phyloP scores from a whole-genome alignment of 352 stramenopile species.

The Globisporangium iwayamae region DNA sequence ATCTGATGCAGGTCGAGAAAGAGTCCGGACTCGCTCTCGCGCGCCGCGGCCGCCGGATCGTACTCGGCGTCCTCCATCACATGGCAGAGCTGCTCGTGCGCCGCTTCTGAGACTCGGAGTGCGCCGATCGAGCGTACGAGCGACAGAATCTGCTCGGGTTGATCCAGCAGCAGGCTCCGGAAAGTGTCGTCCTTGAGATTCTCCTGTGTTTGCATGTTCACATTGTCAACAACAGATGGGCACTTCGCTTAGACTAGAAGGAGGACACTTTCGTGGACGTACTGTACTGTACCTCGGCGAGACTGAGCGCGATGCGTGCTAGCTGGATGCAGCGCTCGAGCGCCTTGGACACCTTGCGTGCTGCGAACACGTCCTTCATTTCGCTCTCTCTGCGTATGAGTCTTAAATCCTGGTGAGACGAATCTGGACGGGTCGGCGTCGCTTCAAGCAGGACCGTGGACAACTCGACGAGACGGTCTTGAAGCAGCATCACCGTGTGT shows the following conservation, averaged over 20 bases:
- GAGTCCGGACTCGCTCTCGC: slow-evolving; percentile 58
- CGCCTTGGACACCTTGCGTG: slow-evolving; percentile 47
- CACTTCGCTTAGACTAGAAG: not conserved
- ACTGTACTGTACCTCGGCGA: slow-evolving; percentile 20
- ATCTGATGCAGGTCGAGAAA: slow-evolving; percentile 55
- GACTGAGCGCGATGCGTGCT: slow-evolving; percentile 24
- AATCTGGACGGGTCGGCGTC: not conserved
- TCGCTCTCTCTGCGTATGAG: not conserved
- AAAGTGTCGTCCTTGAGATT: slow-evolving; percentile 44
- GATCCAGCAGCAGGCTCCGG: slow-evolving; percentile 38
- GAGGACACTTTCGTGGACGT: not conserved
- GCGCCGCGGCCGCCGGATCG: slow-evolving; percentile 42
- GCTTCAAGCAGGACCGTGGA: not conserved
- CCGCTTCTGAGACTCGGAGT: slow-evolving; percentile 28
- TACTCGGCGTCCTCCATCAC: slow-evolving; percentile 54
- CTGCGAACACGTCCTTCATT: slow-evolving; percentile 56
- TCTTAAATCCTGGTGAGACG: not conserved
- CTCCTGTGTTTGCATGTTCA: slow-evolving; percentile 7
- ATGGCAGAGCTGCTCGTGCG: slow-evolving; percentile 41
- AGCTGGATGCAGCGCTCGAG: slow-evolving; percentile 48
- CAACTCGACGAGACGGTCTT: not conserved
- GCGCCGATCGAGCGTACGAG: slow-evolving; percentile 21
- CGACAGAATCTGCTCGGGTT: slow-evolving; percentile 33
- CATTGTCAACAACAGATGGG: slow-evolving; percentile 4
- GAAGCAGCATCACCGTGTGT: no score